Evolutionary conservation across 2,329 filamentous ascomycete genomes (phyloP).

Genomic region (Sphaceloma murrayae): DNA sequence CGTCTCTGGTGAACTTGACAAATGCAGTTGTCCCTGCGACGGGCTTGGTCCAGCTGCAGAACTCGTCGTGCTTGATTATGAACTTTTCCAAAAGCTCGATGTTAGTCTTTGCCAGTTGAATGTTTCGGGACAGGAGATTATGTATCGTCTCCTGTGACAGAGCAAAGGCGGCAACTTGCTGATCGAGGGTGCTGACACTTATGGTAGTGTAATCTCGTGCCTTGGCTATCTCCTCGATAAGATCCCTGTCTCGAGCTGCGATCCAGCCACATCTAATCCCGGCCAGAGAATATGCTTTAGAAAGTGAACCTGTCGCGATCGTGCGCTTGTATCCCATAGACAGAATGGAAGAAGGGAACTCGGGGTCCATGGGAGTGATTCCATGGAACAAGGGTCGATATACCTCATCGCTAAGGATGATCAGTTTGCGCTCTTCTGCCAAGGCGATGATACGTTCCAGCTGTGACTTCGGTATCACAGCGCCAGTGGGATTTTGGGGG

Average conservation of each 20-base stretch:
- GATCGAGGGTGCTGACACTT: conserved; percentile 72
- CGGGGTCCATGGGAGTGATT: conserved; percentile 43
- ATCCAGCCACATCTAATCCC: conserved; percentile 80
- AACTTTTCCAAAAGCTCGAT: conserved; percentile 57
- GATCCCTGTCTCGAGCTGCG: conserved; percentile 51
- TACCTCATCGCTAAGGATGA: conserved; percentile 68
- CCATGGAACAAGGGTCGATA: conserved; percentile 76
- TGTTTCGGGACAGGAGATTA: conserved; percentile 52
- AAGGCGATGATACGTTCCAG: conserved; percentile 55
- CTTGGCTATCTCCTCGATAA: conserved; percentile 55
- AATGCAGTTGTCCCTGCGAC: conserved; percentile 73
- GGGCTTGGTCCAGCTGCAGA: conserved; percentile 63
- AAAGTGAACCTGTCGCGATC: conserved; percentile 70
- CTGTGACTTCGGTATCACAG: conserved; percentile 52
- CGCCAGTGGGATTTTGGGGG: conserved; percentile 74
- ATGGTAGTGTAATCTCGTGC: conserved; percentile 79
- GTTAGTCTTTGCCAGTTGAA: conserved; percentile 58
- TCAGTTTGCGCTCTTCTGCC: conserved; percentile 53
- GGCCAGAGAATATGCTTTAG: conserved; percentile 74
- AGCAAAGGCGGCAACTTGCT: conserved; percentile 67
- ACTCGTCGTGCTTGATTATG: conserved; percentile 52
- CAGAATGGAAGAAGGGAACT: conserved; percentile 57
- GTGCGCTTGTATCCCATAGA: conserved; percentile 62
- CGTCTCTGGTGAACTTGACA: conserved; percentile 55
- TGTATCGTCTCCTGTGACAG: conserved; percentile 57